Evolutionary conservation across 768 basidiomycete species (phyloP).

Genomic region (Cystobasidium ongulense): DNA sequence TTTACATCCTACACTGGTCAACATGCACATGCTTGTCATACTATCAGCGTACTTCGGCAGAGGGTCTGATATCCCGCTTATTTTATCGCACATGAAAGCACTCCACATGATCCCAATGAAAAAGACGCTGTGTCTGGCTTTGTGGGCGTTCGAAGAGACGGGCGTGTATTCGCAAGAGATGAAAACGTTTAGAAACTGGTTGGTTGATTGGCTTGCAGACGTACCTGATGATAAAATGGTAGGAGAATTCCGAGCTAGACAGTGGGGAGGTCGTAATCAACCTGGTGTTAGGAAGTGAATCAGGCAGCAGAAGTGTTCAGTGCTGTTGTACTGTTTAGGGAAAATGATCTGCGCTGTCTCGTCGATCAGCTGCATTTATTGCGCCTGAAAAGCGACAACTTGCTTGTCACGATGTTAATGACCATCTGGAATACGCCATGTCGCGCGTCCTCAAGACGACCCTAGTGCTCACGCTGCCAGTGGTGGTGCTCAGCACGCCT

Average conservation of each 20-base stretch:
- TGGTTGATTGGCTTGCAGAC: background rate
- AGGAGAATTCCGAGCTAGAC: background rate
- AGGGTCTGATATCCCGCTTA: constrained; percentile 1
- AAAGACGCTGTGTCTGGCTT: background rate
- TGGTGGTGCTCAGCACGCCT: constrained; percentile 9
- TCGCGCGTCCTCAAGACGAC: background rate
- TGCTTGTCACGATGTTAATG: background rate
- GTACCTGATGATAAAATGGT: constrained; percentile 9
- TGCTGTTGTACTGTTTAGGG: too few species aligned
- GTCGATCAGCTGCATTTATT: background rate
- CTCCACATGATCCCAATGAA: background rate
- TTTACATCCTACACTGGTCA: background rate
- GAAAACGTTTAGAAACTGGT: constrained; percentile 1
- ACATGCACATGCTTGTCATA: constrained; percentile 24
- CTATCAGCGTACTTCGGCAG: background rate
- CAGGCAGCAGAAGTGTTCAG: too few species aligned
- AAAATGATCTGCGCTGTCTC: background rate
- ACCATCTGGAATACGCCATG: background rate
- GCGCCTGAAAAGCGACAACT: background rate
- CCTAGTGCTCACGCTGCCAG: constrained; percentile 16
- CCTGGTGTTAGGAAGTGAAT: too few species aligned
- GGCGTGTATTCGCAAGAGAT: background rate
- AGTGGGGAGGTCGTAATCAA: background rate
- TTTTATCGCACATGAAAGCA: background rate
- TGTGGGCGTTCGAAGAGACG: constrained; percentile 17